Conservation (phyloP, 2,329 filamentous ascomycete species). For the Sordariomycetes sp. region DNA sequence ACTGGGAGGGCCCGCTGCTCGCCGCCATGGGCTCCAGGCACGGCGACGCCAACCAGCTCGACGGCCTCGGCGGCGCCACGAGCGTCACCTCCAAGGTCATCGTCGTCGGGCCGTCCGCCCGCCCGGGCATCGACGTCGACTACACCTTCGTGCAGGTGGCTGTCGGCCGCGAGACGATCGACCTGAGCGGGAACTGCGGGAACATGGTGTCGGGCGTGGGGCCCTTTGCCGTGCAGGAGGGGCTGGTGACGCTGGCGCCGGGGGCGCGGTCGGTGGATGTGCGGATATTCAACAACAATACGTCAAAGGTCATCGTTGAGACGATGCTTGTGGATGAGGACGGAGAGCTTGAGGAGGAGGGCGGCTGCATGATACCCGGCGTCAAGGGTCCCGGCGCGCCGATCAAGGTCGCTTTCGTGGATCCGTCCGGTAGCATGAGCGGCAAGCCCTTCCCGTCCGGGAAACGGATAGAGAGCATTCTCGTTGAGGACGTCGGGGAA, state of each 20-base stretch:
- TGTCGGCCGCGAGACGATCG: constrained; percentile 41
- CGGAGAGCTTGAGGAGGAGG: constrained; percentile 33
- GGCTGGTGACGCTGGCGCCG: constrained; percentile 20
- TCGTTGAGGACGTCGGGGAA: constrained; percentile 18
- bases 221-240: constrained; percentile 45
- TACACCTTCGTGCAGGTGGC: constrained; percentile 54
- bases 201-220: constrained; percentile 53
- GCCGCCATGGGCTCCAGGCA: constrained; percentile 43
- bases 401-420: constrained; percentile 46
- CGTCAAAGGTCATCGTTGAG: constrained; percentile 41
- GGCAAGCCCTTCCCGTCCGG: constrained; percentile 48
- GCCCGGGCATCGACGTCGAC: constrained; percentile 40
- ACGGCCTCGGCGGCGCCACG: constrained; percentile 51
- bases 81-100: constrained; percentile 53
- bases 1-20: constrained; percentile 43
- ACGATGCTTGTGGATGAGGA: constrained; percentile 37
- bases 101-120: constrained; percentile 31
- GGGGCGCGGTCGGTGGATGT: constrained; percentile 17
- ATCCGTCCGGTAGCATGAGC: constrained; percentile 51
- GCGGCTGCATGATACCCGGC: constrained; percentile 47
- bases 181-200: constrained; percentile 51
- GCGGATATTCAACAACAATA: constrained; percentile 53
- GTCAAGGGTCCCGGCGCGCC: constrained; percentile 40
- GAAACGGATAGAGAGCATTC: constrained; percentile 30
- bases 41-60: constrained; percentile 44